A percentile compares a stretch with the other conserved stretches of the same genome.
Conservation (phyloP, 2,329 filamentous ascomycete species). For the Botrytis porri region DNA sequence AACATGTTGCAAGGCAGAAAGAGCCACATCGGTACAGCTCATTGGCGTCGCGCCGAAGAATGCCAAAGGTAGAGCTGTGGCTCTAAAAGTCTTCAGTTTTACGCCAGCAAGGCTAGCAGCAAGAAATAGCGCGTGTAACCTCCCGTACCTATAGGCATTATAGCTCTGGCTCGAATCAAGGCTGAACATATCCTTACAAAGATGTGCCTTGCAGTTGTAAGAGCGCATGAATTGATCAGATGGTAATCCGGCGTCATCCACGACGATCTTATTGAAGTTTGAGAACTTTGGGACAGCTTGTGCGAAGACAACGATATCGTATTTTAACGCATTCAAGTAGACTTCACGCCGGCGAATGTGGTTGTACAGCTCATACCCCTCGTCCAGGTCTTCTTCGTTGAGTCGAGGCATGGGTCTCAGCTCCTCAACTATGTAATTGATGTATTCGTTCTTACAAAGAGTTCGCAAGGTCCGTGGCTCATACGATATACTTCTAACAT, state of each 20-base stretch:
- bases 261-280: background rate
- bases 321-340: background rate
- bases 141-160: background rate
- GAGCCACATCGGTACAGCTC: background rate
- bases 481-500: background rate
- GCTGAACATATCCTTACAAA: background rate
- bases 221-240: background rate
- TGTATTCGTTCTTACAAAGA: background rate
- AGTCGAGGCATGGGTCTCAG: background rate
- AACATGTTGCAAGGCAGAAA: background rate
- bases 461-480: background rate
- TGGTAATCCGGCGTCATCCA: background rate
- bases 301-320: background rate
- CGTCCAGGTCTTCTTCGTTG: background rate
- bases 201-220: background rate
- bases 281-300: background rate
- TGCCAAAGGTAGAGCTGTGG: background rate
- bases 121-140: background rate
- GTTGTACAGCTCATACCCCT: background rate
- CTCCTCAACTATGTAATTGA: background rate
- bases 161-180: rapidly evolving
- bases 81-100: background rate
- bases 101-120: background rate
- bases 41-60: background rate
- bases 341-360: background rate